Evolutionary conservation across 306 rosid genomes (phyloP).

Genomic region (Cicer bijugum): DNA sequence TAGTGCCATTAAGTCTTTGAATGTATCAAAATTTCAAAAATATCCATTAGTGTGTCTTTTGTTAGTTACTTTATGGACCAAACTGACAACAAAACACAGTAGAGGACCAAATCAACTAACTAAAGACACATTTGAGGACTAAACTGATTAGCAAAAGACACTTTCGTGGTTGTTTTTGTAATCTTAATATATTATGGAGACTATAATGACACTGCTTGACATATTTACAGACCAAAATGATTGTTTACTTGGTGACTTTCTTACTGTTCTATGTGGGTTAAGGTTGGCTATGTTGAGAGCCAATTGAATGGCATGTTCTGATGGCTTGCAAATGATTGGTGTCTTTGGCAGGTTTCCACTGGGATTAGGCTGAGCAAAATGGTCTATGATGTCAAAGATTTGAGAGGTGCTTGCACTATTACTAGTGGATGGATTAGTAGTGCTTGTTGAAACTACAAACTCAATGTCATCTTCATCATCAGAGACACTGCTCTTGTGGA

Average conservation of each 20-base stretch:
- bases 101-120: too few relatives aligned
- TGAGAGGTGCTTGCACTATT: constrained; percentile 36
- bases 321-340: constrained; percentile 86
- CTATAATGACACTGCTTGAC: too few relatives aligned
- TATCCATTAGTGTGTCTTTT: too few relatives aligned
- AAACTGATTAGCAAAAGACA: too few relatives aligned
- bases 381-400: constrained; percentile 73
- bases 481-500: constrained; percentile 55
- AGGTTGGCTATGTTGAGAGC: constrained; percentile 80
- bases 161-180: too few relatives aligned
- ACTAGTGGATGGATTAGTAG: constrained; percentile 22
- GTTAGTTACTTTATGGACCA: too few relatives aligned
- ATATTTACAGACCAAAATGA: too few relatives aligned
- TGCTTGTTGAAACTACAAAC: constrained; percentile 54
- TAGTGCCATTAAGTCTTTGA: too few relatives aligned
- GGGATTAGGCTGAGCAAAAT: constrained; percentile 64
- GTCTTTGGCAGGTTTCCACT: constrained; percentile 64
- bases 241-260: constrained; percentile 18
- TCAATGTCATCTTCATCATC: constrained; percentile 75
- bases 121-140: too few relatives aligned
- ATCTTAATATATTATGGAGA: too few relatives aligned
- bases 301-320: constrained; percentile 62
- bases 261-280: constrained; percentile 84
- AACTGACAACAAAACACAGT: too few relatives aligned
- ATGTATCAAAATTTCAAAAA: too few relatives aligned